Base-by-base conservation (phyloP, 257 asterid genomes). In the Nicotiana tabacum region DNA sequence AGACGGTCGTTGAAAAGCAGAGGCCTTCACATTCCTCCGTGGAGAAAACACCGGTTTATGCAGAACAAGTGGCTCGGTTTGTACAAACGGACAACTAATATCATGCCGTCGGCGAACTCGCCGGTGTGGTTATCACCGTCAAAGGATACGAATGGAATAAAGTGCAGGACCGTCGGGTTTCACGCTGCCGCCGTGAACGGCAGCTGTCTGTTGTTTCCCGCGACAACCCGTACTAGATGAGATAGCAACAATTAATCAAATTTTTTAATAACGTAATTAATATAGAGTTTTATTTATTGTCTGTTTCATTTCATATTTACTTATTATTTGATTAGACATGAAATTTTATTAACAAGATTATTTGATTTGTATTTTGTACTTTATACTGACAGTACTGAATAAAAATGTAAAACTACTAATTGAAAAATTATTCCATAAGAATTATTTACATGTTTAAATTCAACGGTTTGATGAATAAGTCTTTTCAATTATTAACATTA, bases 31-130 rank as follows among this genome's bases (percentile, higher is more conserved):
- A 81, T 92, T 46, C 93, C 97, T 64, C 98, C 98, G 32, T 95
- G 99, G 99, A 86, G 98, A 86, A 93, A 91, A 56, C 87, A 91
- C 87, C 93, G 99, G 0, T 95, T 90, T 89, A 86, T 92, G 95
- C 94, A 88, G 91, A 92, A 90, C 83, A 95, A 92, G 83, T 95
- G 94, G 93, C 66, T 95, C 16, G 94, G 92, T 4, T 62, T 91
- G 39, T 91, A 89, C 87, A 90, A 87, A 35, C 89, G 99, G 61
- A 91, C 94, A 18, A 80, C 88, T 2, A 95, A 90, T 77, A 55
- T 85, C 6, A 77, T 82, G 15, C 89, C 90, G 30, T 85, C 87
- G 55, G 4, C 90, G 13, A 43, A 72, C 35, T 82, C 84, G 8
- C 16, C 85, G 7, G 80, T 21, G 4, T 82, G 7, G 62, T 78